phyloP scores from a whole-genome alignment of 768 basidiomycete genomes.

The Russula olivacea region DNA sequence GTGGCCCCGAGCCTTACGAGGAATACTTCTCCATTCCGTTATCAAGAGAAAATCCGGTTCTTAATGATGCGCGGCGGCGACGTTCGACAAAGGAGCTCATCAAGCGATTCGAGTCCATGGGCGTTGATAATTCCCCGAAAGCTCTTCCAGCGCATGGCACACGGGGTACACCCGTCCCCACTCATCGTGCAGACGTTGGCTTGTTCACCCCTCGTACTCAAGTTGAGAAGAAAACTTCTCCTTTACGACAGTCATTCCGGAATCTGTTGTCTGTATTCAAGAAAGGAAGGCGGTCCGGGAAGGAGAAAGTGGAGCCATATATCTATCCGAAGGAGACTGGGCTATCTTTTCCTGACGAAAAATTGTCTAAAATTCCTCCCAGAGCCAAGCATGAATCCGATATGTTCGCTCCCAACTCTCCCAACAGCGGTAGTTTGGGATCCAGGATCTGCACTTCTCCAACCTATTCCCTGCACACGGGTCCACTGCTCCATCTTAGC shows the following conservation, averaged over 20 bases:
- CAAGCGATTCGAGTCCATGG: slow-evolving; percentile 47
- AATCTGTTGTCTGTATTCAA: slow-evolving; percentile 59
- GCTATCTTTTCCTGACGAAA: neutral
- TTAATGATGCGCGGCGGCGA: slow-evolving; percentile 11
- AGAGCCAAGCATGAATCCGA: neutral
- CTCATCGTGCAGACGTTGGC: slow-evolving; percentile 21
- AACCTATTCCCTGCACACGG: slow-evolving; percentile 28
- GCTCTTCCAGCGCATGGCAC: neutral
- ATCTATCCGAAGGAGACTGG: slow-evolving; percentile 11
- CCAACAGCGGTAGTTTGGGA: slow-evolving; percentile 2
- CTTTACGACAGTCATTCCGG: slow-evolving; percentile 57
- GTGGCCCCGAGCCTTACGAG: slow-evolving; percentile 23
- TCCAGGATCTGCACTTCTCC: slow-evolving; percentile 25
- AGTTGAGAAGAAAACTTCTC: slow-evolving; percentile 46
- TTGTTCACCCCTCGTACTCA: slow-evolving; percentile 27
- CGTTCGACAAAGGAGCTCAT: slow-evolving; percentile 48
- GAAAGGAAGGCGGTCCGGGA: slow-evolving; percentile 35
- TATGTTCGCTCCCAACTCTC: neutral
- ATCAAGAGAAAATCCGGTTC: neutral
- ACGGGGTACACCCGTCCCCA: slow-evolving; percentile 21
- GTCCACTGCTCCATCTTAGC: slow-evolving; percentile 48
- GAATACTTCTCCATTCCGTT: slow-evolving; percentile 23
- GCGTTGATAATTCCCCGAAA: slow-evolving; percentile 4
- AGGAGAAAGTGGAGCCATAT: slow-evolving; percentile 26
- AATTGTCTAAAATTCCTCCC: neutral